Conservation (phyloP, 257 asterid genomes). For the Nicotiana tomentosiformis region DNA sequence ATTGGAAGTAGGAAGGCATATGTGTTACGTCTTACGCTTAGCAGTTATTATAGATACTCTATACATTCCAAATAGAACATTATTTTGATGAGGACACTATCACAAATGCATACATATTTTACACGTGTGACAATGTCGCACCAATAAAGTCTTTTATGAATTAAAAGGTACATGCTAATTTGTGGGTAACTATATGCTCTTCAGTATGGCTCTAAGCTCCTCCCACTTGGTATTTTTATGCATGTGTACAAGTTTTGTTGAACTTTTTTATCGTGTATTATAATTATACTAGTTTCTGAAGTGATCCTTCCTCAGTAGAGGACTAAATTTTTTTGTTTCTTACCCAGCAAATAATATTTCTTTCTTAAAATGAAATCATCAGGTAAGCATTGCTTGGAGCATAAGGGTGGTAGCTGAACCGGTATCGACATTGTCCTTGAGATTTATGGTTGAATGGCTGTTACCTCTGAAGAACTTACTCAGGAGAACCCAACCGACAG, state of each 20-base stretch:
- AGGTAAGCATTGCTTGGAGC: constrained; percentile 5
- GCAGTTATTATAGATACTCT: neutral
- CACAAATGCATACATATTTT: neutral
- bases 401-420: neutral
- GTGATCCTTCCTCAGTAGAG: neutral
- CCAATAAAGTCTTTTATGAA: neutral
- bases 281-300: neutral
- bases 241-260: neutral
- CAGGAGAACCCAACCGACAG: constrained; percentile 25
- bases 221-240: neutral
- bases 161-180: neutral
- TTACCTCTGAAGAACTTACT: constrained; percentile 25
- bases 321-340: neutral
- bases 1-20: neutral
- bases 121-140: neutral
- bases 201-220: neutral
- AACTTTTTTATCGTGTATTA: neutral
- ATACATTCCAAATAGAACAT: neutral
- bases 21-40: neutral
- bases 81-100: neutral
- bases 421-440: neutral
- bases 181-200: neutral
- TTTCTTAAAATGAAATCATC: neutral
- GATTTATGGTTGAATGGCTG: constrained; percentile 27
- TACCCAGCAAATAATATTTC: neutral